These are phyloP conservation scores for Pichia membranifaciens DNA, from an alignment of 805 yeast species.

Conservation along the genomic window DNA sequence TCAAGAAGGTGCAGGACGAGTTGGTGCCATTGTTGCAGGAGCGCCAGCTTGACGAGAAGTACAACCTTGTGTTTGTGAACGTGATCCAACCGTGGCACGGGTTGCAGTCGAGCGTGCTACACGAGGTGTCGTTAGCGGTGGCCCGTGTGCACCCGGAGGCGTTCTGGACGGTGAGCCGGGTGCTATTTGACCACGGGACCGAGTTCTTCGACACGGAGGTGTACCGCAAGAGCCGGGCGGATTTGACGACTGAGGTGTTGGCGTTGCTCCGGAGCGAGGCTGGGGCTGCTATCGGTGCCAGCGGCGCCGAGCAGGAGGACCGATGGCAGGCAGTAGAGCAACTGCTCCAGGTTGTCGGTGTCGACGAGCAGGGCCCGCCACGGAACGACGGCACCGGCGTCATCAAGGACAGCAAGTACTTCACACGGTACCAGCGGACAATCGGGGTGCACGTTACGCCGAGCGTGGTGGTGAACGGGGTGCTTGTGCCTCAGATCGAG, in stretches of 20 bases:
- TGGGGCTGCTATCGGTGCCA: too few relatives aligned
- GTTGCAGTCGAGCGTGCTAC: conserved; percentile 50
- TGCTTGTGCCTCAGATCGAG: conserved; percentile 49
- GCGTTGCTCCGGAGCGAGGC: too few relatives aligned
- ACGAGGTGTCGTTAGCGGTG: conserved; percentile 68
- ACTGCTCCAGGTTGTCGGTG: too few relatives aligned
- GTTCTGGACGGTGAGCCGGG: conserved; percentile 53
- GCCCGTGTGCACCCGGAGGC: conserved; percentile 48
- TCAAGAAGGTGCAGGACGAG: conserved; percentile 44
- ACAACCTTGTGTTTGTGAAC: conserved; percentile 60
- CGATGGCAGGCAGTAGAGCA: too few relatives aligned
- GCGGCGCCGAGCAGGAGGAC: too few relatives aligned
- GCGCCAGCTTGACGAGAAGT: conserved; percentile 39
- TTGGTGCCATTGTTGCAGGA: conserved; percentile 48
- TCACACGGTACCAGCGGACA: conserved; percentile 66
- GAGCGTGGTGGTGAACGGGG: conserved; percentile 67
- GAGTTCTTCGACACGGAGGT: conserved; percentile 59
- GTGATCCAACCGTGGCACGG: conserved; percentile 94
- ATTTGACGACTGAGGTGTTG: conserved; percentile 45
- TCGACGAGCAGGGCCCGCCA: too few relatives aligned
- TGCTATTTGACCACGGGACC: conserved; percentile 50
- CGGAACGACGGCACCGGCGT: conserved; percentile 59
- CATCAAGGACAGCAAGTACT: conserved; percentile 62
- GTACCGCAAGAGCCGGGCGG: conserved; percentile 46
- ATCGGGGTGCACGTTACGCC: conserved; percentile 85